Evolutionary conservation across 1,284 basidiomycete genomes (phyloP).

Genomic region (Ustilago sp.): DNA sequence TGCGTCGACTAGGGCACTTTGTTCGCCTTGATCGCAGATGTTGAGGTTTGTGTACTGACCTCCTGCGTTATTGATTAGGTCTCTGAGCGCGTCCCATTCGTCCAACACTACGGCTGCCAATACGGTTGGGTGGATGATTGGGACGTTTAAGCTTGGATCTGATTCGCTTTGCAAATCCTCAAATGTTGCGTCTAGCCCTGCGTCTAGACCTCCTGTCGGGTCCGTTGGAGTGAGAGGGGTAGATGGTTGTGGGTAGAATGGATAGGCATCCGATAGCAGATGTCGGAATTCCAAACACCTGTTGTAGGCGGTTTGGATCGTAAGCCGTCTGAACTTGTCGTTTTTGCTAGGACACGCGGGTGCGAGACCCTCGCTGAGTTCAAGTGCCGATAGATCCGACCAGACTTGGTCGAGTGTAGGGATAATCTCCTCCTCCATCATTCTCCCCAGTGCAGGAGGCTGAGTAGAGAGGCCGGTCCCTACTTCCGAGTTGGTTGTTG

Average conservation of each 20-base stretch:
- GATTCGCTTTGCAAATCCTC: conserved; percentile 39
- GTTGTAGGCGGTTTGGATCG: conserved; percentile 38
- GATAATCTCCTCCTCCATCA: conserved; percentile 1
- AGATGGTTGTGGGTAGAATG: conserved; percentile 12
- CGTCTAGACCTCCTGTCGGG: conserved; percentile 17
- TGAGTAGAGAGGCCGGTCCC: background rate
- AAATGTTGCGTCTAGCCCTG: conserved; percentile 26
- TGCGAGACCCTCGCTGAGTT: conserved; percentile 39
- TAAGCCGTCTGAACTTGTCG: conserved; percentile 42
- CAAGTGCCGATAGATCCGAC: conserved; percentile 33
- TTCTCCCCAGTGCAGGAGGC: background rate
- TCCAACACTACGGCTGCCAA: conserved; percentile 39
- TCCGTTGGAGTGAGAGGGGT: background rate
- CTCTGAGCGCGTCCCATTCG: conserved; percentile 64
- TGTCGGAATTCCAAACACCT: conserved; percentile 26
- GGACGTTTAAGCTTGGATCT: conserved; percentile 38
- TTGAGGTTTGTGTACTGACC: conserved; percentile 41
- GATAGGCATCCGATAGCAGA: conserved; percentile 32
- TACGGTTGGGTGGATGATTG: conserved; percentile 42
- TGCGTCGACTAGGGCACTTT: conserved; percentile 29
- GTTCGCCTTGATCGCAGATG: conserved; percentile 39
- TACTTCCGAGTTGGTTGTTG: background rate
- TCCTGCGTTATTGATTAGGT: conserved; percentile 55
- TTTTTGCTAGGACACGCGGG: conserved; percentile 45
- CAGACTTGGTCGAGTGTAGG: conserved; percentile 24